These are phyloP conservation scores for Candida hungchunana DNA, from an alignment of 805 yeast species.

Conservation along the genomic window DNA sequence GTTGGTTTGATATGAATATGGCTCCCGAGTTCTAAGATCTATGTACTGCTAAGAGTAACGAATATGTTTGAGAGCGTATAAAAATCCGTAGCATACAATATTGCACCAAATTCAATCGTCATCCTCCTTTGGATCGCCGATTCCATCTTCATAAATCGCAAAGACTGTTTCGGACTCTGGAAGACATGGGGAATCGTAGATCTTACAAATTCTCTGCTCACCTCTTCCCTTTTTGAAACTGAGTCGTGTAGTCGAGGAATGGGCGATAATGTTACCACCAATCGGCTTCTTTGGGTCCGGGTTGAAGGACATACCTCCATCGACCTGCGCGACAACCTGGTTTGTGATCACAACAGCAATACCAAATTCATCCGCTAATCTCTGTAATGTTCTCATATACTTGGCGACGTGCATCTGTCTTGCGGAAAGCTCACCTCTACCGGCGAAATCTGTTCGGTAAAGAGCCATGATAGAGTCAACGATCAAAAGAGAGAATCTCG, in stretches of 20 bases:
- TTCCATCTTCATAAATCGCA: conserved; percentile 95
- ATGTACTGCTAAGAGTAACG: no score
- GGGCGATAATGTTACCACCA: conserved; percentile 97
- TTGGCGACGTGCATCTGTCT: conserved; percentile 93
- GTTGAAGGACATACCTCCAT: conserved; percentile 74
- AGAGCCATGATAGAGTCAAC: conserved; percentile 98
- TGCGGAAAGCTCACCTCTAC: conserved; percentile 93
- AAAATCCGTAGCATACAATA: neutral
- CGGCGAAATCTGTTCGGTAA: conserved; percentile 90
- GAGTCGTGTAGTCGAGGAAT: conserved; percentile 90
- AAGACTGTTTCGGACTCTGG: conserved; percentile 95
- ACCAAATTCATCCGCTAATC: conserved; percentile 96
- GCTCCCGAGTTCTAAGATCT: conserved; percentile 48
- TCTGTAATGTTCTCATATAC: conserved; percentile 84
- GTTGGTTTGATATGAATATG: conserved; percentile 88
- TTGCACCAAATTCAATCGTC: conserved; percentile 19
- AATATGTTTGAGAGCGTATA: neutral
- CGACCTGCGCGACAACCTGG: conserved; percentile 98
- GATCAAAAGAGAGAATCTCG: conserved; percentile 81
- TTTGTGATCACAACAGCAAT: conserved; percentile 94
- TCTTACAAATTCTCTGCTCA: conserved; percentile 89
- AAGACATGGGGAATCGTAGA: conserved; percentile 93
- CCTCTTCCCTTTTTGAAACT: conserved; percentile 88
- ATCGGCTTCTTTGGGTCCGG: conserved; percentile 98
- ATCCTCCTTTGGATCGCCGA: conserved; percentile 86